phyloP scores from a whole-genome alignment of 805 yeast genomes.

The Wickerhamiella shivajii region DNA sequence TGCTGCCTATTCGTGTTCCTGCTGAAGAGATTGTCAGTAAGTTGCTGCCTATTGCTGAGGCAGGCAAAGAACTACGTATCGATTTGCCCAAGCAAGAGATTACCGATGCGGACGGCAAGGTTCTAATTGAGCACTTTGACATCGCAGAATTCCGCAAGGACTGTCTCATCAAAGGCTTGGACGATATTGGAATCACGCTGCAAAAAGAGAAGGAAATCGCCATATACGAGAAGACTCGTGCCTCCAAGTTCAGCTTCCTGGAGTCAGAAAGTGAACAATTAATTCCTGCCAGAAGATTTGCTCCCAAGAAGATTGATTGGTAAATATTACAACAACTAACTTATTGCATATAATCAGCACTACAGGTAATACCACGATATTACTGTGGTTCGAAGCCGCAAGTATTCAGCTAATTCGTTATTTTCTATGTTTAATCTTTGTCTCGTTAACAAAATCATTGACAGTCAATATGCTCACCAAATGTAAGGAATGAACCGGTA shows the following conservation, averaged over 20 bases:
- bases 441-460: too few relatives aligned
- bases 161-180: constrained; percentile 86
- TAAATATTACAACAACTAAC: too few relatives aligned
- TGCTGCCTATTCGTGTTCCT: constrained; percentile 83
- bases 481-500: constrained; percentile 82
- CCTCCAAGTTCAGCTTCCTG: constrained; percentile 71
- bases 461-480: constrained; percentile 31
- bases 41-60: constrained; percentile 65
- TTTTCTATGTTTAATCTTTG: too few relatives aligned
- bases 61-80: constrained; percentile 55
- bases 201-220: constrained; percentile 70
- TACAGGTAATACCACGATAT: too few relatives aligned
- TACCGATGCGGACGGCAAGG: constrained; percentile 48
- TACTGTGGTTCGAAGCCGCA: too few relatives aligned
- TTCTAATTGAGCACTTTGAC: constrained; percentile 69
- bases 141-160: constrained; percentile 88
- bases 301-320: constrained; percentile 7
- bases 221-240: constrained; percentile 65
- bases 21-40: constrained; percentile 57
- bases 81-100: constrained; percentile 84
- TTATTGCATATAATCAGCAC: too few relatives aligned
- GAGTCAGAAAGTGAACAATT: constrained; percentile 57
- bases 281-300: constrained; percentile 3
- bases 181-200: constrained; percentile 90
- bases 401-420: too few relatives aligned